Conservation (phyloP, 352 stramenopile species). For the Phytophthora multivora region DNA sequence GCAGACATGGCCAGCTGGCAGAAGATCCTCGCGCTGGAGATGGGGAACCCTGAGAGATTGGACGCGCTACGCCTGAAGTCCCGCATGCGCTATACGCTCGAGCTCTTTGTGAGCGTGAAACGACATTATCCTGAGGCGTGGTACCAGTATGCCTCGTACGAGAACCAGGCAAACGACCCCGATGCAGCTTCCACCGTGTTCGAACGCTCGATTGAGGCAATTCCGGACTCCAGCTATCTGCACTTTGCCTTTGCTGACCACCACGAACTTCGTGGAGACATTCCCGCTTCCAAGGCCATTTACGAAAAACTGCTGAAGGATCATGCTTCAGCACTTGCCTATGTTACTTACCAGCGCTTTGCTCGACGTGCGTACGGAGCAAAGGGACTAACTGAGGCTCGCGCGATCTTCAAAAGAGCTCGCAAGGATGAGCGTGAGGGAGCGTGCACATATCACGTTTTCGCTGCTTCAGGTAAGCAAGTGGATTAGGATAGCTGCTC, state of each 20-base stretch:
- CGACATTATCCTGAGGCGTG: conserved; percentile 81
- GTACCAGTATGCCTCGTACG: conserved; percentile 87
- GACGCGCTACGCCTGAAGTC: conserved; percentile 81
- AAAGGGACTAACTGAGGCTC: conserved; percentile 77
- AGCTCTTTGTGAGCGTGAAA: conserved; percentile 81
- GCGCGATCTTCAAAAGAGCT: conserved; percentile 81
- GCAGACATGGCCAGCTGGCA: conserved; percentile 78
- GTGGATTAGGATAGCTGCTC: too few species aligned
- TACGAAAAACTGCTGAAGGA: conserved; percentile 86
- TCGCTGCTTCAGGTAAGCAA: conserved; percentile 71
- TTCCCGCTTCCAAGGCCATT: conserved; percentile 68
- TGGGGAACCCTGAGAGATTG: conserved; percentile 79
- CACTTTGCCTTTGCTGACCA: conserved; percentile 84
- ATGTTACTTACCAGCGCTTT: conserved; percentile 88
- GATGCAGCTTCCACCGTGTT: conserved; percentile 74
- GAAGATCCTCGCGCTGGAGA: conserved; percentile 80
- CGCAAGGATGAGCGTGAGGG: conserved; percentile 85
- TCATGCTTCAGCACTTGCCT: conserved; percentile 71
- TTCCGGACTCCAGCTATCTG: conserved; percentile 82
- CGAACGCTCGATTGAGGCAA: conserved; percentile 73
- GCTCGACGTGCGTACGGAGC: conserved; percentile 73
- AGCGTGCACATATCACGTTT: conserved; percentile 85
- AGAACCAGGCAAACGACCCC: conserved; percentile 75
- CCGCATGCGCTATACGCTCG: conserved; percentile 84
- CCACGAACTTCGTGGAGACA: conserved; percentile 73